Base-by-base conservation (phyloP, 1,284 basidiomycete species). In the Puccinia hordei region DNA sequence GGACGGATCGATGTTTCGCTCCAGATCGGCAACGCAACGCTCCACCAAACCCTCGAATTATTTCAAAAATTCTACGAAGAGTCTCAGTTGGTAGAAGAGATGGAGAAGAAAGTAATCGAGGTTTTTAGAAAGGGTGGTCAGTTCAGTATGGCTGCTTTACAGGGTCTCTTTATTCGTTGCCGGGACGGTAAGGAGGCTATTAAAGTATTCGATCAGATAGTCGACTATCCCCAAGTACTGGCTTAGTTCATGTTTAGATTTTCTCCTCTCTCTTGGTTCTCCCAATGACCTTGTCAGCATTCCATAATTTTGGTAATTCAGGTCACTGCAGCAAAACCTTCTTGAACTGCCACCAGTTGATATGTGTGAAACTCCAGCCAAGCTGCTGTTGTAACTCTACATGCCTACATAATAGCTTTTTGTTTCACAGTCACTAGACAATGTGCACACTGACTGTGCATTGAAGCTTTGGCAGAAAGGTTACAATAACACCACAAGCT, bases 91-190 rank as follows among this genome's bases (percentile, higher is more conserved):
- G 90, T 90, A 15, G 85, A 86, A 24, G 85, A 87, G 75, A 85
- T 92, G 69, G 88, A 90, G 81, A 83, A 86, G 44, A 86, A 89
- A 9, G 88, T 93, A 5, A 84, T 88, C 61, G 87, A 87, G 82
- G 88, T 89, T 85, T 84, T 86, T 71, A 83, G 46, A 9, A 73
- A 85, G 2, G 91, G 90, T 0, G 87, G 87, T 82, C 87, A 89
- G 44, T 89, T 96, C 80, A 96, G 94, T 84, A 98, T 98, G 95
- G 95, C 95, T 35, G 90, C 92, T 49, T 87, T 98, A 80, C 95
- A 98, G 84, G 95, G 95, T 22, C 89, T 93, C 75, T 98, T 98
- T 86, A 98, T 98, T 83, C 88, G 92, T 81, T 90, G 90, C 84
- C 87, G 87, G 6, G 24, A 63, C 6, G 53, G 33, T 2, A 12